These are phyloP conservation scores for Kalaharituber pfeilii DNA, from an alignment of 2,329 filamentous ascomycete genomes.

Conservation along the genomic window DNA sequence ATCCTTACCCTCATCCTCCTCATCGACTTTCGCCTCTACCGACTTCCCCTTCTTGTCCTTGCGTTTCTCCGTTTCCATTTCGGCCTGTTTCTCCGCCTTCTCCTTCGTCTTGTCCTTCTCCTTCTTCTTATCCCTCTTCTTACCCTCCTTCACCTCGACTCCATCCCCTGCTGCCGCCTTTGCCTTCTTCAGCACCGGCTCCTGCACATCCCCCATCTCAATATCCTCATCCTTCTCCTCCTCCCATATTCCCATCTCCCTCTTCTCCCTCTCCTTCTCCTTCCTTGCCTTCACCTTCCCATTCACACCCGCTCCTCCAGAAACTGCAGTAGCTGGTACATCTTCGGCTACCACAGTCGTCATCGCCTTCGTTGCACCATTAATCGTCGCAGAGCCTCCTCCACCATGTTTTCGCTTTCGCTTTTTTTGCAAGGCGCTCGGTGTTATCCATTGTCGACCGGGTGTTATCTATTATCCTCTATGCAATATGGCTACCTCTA, in stretches of 20 bases:
- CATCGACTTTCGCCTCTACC: constrained; percentile 21
- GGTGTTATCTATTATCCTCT: no score
- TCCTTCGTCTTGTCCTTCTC: constrained; percentile 13
- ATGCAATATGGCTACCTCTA: no score
- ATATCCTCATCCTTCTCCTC: constrained; percentile 21
- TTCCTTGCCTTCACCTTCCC: background rate
- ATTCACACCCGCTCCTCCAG: background rate
- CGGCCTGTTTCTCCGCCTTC: background rate
- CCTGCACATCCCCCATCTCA: constrained; percentile 25
- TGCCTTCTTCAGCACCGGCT: constrained; percentile 26
- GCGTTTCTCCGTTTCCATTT: constrained; percentile 12
- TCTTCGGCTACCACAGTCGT: background rate
- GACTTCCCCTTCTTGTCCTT: constrained; percentile 29
- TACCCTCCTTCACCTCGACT: constrained; percentile 27
- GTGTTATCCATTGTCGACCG: constrained; percentile 15
- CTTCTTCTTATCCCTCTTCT: constrained; percentile 20
- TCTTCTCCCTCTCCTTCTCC: background rate
- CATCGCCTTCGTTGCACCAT: no score
- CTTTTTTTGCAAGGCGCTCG: constrained; percentile 9
- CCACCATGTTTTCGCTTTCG: constrained; percentile 6
- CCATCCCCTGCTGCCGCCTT: constrained; percentile 25
- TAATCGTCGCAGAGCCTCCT: background rate
- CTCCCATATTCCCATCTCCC: background rate
- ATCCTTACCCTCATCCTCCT: constrained; percentile 25
- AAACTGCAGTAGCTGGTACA: background rate